Base-by-base conservation (phyloP, 148 eudicot genomes). In the Fagopyrum esculentum region DNA sequence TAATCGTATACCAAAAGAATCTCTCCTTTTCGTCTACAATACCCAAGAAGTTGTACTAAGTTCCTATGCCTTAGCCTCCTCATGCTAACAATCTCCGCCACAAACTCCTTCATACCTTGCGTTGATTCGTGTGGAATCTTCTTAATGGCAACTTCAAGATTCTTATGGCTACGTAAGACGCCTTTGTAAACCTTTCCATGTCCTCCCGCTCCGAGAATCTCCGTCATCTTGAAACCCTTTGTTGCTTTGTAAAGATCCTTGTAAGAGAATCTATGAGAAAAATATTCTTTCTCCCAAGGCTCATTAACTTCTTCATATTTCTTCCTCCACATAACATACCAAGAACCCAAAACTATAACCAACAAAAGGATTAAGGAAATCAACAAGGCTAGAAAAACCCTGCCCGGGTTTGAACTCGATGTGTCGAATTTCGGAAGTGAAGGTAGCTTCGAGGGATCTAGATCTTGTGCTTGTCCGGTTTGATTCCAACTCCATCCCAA, bases 401-500 rank as follows among this genome's bases (percentile, higher is more conserved):
- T 66, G 19, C 71, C 71, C 12, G 71, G 71, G 8, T 8, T 66
- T 66, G 9, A 35, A 3, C 43, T 66, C 10, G 71, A 40, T 11
- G 71, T 66, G 45, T 61, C 68, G 30, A 66, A 66, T 1, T 43
- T 66, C 43, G 71, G 71, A 40, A 71, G 55, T 4, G 74, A 71
- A 22, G 74, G 74, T 19, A 71, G 74, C 30, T 46, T 17, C 2
- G 74, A 71, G 1, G 35, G 9, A 16, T 71, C 74, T 4, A 60
- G 11, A 2, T 12, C 51, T 57, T 61, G 55, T 12, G 54, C 77
- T 47, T 10, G 55, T 6, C 77, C 77, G 16, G 6, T 61, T 75
- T 51, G 55, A 46, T 12, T 76, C 50, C 70, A 76, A 51, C 78
- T 76, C 78, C 78, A 76, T 15, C 78, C 78, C 16, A 76, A 69